phyloP scores from a whole-genome alignment of 1,284 basidiomycete species.

The Ganoderma lingzhi region DNA sequence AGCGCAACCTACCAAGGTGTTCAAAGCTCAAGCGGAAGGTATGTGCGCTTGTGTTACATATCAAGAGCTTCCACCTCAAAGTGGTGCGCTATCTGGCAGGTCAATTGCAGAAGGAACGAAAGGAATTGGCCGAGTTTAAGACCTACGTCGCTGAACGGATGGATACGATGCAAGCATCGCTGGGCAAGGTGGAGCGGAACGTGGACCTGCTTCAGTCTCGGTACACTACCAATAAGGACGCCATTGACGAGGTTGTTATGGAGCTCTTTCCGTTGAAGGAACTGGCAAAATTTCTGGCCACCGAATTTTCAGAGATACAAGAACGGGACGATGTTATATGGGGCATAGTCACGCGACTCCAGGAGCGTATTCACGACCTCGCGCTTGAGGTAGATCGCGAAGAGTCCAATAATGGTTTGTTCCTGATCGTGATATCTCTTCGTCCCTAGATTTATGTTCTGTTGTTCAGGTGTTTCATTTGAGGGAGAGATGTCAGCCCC shows the following conservation, averaged over 20 bases:
- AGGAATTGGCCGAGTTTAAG: background rate
- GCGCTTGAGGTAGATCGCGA: background rate
- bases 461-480: background rate
- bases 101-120: background rate
- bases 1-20: background rate
- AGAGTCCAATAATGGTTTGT: too few species aligned
- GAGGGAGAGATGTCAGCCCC: too few species aligned
- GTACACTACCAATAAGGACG: background rate
- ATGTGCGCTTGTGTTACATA: background rate
- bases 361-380: background rate
- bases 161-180: background rate
- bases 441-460: too few species aligned
- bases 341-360: background rate
- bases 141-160: background rate
- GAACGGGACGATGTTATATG: background rate
- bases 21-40: background rate
- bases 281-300: background rate
- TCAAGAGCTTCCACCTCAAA: too few species aligned
- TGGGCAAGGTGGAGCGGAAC: background rate
- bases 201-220: background rate
- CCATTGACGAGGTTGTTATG: background rate
- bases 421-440: too few species aligned
- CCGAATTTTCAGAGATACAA: background rate
- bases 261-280: background rate
- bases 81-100: background rate